Base-by-base conservation (phyloP, 805 yeast genomes). In the Citeromyces matritensis region DNA sequence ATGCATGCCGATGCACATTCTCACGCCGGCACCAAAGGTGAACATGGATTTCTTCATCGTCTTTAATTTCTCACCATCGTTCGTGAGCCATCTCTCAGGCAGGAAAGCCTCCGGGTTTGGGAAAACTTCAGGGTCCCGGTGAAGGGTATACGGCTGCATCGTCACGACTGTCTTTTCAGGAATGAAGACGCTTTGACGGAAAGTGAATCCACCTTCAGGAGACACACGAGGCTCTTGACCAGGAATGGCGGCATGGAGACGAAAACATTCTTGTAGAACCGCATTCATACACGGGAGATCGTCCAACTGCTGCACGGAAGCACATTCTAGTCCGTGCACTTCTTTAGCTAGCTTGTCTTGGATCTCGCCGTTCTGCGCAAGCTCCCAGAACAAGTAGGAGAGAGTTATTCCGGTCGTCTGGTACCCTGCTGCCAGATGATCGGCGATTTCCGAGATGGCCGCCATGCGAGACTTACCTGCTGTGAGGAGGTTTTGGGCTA, bases 351-450 rank as follows among this genome's bases (percentile, higher is more conserved):
- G 51, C 24, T 43, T 45, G 3, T 44, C 35, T 45, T 78, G 86
- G 39, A 67, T 57, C 11, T 49, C 44, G 5, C 41, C 36, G 39
- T 70, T 54, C 35, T 69, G 53, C 2, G 81, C 72, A 24, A 76
- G 44, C 42, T 73, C 73, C 54, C 68, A 76, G 13, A 69, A 56
- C 32, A 70, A 49, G 44, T 66, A 78, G 0, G 81, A 57, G 35
- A 77, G 46, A n/a, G 74, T 71, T 5, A 71, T 61, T 0, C 79
- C 82, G 1, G 81, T 75, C 4, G 86, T 77, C 43, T 76, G 79
- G 44, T 78, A 85, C 3, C 86, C 86, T 1, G 86, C 86, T 29
- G 78, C 75, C 25, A 76, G 60, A 45, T 77, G 82, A 43, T 77
- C 86, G 29, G 66, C 60, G 17, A 60, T 45, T 39, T 68, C 75